Base-by-base conservation (phyloP, 202 grass and related monocot species). In the Sporobolus alterniflorus region DNA sequence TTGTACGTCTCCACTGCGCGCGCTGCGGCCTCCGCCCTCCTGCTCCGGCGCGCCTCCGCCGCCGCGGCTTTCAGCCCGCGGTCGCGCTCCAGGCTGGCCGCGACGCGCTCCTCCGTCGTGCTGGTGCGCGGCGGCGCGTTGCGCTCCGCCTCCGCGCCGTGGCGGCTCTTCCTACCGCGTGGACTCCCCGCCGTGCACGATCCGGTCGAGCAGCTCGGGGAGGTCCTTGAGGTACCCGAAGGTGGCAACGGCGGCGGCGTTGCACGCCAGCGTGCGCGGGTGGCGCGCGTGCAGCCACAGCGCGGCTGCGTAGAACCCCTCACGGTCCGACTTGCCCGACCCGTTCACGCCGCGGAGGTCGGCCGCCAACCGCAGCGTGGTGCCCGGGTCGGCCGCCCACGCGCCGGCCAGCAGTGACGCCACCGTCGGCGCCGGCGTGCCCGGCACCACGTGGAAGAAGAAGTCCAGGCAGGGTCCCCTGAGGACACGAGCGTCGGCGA, bases 211-310 rank as follows among this genome's bases (percentile, higher is more conserved):
- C 21, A 98, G 76, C 96, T 98, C 93, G 32, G 93, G 93, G 68
- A 98, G 79, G 83, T 98, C 96, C 91, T 98, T 98, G 69, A 98
- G 76, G 74, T 98, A 98, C 0, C 96, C 96, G 64, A 98, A 94
- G 0, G 73, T 59, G 8, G 89, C 67, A 28, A 96, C 32, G 6
- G 76, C 54, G 0, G 73, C 67, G 59, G 85, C 81, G 86, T 98
- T 98, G 59, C 84, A 66, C 0, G 96, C 91, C 8, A 98, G 87
- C 13, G 87, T 93, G 70, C 56, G 71, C 3, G 96, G 96, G 69
- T 98, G 96, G 39, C 66, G 79, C 9, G 39, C 61, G 64, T 93
- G 89, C 25, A 98, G 90, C 96, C 96, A 95, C 34, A 93, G 81
- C 54, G 89, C 89, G 25, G 90, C 69, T 56, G 93, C 73, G 69